These are phyloP conservation scores for Rhytidiadelphus loreus DNA, from an alignment of 225 moss, liverwort and hornwort species.

Conservation along the genomic window DNA sequence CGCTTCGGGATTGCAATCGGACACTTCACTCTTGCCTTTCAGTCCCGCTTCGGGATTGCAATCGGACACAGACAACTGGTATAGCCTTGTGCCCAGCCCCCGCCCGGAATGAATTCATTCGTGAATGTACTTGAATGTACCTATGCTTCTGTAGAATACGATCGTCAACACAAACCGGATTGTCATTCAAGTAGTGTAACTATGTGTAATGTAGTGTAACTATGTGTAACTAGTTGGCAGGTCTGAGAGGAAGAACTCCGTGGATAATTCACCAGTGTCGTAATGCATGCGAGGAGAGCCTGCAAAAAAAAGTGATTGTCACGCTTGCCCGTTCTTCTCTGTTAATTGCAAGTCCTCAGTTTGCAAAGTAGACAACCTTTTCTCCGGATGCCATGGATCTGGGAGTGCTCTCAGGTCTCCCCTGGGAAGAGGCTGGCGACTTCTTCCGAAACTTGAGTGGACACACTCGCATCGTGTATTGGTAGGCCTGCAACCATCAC, in stretches of 20 bases:
- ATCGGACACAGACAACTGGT: no score
- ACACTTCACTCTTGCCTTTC: no score
- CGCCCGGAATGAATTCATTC: no score
- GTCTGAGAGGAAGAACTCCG: background rate
- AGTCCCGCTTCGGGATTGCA: no score
- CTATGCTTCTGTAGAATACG: background rate
- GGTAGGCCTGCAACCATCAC: constrained; percentile 7
- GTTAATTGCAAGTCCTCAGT: background rate
- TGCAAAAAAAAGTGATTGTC: background rate
- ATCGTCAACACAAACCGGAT: background rate
- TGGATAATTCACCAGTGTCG: background rate
- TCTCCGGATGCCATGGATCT: background rate
- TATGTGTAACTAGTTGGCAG: background rate
- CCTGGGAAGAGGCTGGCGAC: background rate
- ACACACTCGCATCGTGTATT: constrained; percentile 13
- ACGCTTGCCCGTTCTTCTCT: background rate
- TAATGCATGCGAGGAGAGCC: background rate
- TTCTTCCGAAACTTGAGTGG: constrained; percentile 4
- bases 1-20: no score
- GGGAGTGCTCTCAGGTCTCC: background rate
- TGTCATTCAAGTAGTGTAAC: background rate
- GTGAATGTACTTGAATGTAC: no score
- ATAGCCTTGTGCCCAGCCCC: no score
- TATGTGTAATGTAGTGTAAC: background rate
- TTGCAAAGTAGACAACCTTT: background rate